Percentiles rank a stretch among this genome's conserved stretches.
These are phyloP conservation scores for Vaccinium corymbosum DNA, from an alignment of 148 eudicot genomes.

Conservation along the genomic window DNA sequence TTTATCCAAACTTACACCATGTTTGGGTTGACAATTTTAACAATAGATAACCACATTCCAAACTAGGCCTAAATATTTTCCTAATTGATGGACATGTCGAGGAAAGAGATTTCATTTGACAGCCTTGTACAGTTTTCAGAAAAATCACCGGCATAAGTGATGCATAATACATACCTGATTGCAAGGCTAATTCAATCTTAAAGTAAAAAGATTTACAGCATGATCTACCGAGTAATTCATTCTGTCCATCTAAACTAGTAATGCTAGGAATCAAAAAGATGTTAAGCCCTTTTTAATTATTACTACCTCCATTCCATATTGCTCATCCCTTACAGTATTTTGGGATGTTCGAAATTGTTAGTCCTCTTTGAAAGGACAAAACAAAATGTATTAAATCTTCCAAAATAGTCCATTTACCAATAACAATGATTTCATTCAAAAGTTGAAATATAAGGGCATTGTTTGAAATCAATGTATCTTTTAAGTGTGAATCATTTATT, in stretches of 20 bases:
- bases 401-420: too few species aligned
- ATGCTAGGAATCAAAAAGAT: not conserved
- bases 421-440: too few species aligned
- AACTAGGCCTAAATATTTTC: not conserved
- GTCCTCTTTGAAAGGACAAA: too few species aligned
- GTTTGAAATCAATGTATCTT: too few species aligned
- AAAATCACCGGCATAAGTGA: not conserved
- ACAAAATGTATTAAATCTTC: too few species aligned
- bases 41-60: not conserved
- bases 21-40: not conserved
- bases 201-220: constrained; percentile 2
- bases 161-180: not conserved
- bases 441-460: too few species aligned
- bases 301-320: not conserved
- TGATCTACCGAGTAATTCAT: not conserved
- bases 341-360: too few species aligned
- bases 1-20: not conserved
- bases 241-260: not conserved
- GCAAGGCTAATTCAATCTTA: not conserved
- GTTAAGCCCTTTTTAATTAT: not conserved
- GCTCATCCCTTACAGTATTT: too few species aligned
- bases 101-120: not conserved
- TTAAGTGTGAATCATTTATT: too few species aligned
- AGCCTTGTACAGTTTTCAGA: not conserved
- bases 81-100: not conserved